phyloP scores from a whole-genome alignment of 768 basidiomycete genomes.

The Hygrocybe punicea region DNA sequence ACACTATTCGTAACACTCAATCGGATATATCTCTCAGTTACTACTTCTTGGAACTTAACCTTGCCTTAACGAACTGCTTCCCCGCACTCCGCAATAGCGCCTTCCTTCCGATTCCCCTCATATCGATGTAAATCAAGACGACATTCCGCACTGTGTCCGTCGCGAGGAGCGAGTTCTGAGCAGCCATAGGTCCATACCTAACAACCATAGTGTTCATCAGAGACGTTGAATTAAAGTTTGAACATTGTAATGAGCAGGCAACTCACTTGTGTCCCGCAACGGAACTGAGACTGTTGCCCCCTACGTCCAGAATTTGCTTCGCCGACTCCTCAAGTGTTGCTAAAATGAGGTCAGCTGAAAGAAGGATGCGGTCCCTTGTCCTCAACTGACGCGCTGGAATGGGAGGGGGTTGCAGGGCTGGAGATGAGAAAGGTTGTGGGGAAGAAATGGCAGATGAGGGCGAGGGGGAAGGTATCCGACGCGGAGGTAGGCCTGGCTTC shows the following conservation, averaged over 20 bases:
- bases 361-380: constrained; percentile 48
- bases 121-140: constrained; percentile 72
- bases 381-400: constrained; percentile 38
- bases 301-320: constrained; percentile 48
- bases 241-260: background rate
- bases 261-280: constrained; percentile 57
- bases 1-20: no score
- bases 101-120: constrained; percentile 65
- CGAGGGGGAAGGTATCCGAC: constrained; percentile 18
- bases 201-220: background rate
- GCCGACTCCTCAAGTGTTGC: constrained; percentile 61
- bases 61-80: constrained; percentile 53
- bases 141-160: constrained; percentile 69
- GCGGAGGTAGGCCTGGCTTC: constrained; percentile 22
- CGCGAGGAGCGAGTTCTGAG: constrained; percentile 53
- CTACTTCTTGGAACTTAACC: constrained; percentile 15
- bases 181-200: constrained; percentile 64
- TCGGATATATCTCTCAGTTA: no score
- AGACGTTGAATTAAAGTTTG: background rate
- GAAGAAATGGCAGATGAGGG: constrained; percentile 17
- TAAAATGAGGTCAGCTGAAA: constrained; percentile 64
- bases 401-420: constrained; percentile 23
- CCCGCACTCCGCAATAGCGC: constrained; percentile 65
- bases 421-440: background rate
- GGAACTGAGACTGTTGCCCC: constrained; percentile 46